A percentile compares a stretch with the other conserved stretches of the same genome.
Evolutionary conservation across 768 basidiomycete genomes (phyloP).

Genomic region (Melanogaster broomeanus): DNA sequence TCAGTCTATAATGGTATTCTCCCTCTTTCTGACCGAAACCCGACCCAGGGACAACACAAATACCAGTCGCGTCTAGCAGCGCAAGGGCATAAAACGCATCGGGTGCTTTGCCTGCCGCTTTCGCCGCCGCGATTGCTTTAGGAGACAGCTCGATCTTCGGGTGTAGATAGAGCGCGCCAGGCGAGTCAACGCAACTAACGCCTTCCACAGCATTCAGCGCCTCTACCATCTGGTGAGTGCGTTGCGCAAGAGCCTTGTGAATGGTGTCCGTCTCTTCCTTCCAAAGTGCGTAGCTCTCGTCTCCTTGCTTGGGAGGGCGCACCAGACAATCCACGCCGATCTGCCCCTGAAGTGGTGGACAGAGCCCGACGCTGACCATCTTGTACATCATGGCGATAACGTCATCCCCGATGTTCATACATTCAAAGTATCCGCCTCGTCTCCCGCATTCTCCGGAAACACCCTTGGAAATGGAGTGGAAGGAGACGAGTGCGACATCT

Average conservation of each 20-base stretch:
- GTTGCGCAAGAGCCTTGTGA: conserved; percentile 69
- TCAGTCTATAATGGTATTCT: conserved; percentile 89
- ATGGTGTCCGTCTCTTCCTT: conserved; percentile 81
- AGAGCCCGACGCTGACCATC: conserved; percentile 89
- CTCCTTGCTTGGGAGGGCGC: conserved; percentile 79
- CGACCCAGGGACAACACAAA: conserved; percentile 91
- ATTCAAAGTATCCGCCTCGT: conserved; percentile 97
- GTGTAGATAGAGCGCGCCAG: conserved; percentile 94
- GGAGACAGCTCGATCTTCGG: conserved; percentile 77
- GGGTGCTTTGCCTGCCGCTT: conserved; percentile 70
- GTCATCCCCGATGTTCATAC: conserved; percentile 75
- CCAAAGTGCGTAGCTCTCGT: conserved; percentile 78
- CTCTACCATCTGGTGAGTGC: conserved; percentile 71
- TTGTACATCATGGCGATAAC: conserved; percentile 91
- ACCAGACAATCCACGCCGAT: conserved; percentile 94
- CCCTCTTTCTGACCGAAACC: conserved; percentile 95
- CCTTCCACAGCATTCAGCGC: conserved; percentile 84
- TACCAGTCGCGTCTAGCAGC: conserved; percentile 86
- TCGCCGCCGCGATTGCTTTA: conserved; percentile 74
- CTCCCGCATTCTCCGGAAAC: conserved; percentile 95
- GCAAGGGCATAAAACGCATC: conserved; percentile 88
- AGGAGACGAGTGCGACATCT: conserved; percentile 81
- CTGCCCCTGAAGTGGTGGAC: conserved; percentile 89
- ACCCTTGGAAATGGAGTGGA: conserved; percentile 98
- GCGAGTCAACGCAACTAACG: conserved; percentile 86